Evolutionary conservation across 768 basidiomycete species (phyloP), one percentile per base, ranked within the genome.

Genomic region (Nevesoporus exiguus): DNA sequence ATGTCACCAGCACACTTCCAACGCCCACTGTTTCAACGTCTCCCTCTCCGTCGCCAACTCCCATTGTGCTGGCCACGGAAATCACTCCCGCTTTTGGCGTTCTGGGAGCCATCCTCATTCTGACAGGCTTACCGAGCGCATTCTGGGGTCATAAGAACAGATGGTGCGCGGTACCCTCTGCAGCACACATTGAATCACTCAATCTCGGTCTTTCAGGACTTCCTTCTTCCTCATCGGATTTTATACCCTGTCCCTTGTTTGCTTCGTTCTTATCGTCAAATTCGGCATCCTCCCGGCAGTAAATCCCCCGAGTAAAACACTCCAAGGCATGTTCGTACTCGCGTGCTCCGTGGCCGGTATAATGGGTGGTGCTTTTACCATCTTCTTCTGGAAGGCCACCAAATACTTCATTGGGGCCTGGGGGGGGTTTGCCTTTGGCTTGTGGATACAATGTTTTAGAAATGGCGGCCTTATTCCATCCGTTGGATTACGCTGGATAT

Each of bases 71-170:
- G 14, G 81, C 77, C 21, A 93, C 93, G 19, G 80, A 74, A 65
- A 74, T 96, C 34, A 90, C 93, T 64, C 90, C 91, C 25, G 93
- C 85, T 15, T 98, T 95, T 71, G 93, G 85, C 47, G 90, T 94
- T 29, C 79, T 94, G 15, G 95, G 95, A 44, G 89, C 82, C 5
- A 71, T 97, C 56, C 83, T 98, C 66, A 93, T 97, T 60, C 65
- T 97, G 46, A 93, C 90, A 9, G 95, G 95, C 44, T 75, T 95
- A 7, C 92, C 93, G 9, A 89, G 90, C 49, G 89, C 90, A 3
- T 92, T 93, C 61, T 86, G 90, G 74, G 95, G 95, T 21, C 93
- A 94, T 74, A 96, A 96, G 79, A 95, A 97, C 70, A 77, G 93
- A 79, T 96, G 95, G 93, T 89, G 65, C 39, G 80, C 74, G 39